A percentile compares a stretch with the other conserved stretches of the same genome.
Evolutionary conservation across 441 rosid species (phyloP).

Genomic region (Syzygium malaccense): DNA sequence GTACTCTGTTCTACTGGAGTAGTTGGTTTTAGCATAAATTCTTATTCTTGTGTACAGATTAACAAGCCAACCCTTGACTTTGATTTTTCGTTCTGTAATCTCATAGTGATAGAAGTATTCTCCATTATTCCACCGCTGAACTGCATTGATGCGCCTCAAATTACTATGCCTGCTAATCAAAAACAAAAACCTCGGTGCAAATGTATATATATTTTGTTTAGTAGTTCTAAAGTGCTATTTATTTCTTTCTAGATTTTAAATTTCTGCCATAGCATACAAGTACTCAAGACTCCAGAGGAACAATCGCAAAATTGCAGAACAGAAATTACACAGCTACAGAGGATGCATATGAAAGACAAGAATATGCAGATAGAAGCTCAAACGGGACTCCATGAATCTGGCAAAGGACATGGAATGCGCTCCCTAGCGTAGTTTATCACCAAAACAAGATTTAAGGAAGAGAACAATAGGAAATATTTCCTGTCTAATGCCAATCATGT

Average conservation of each 20-base stretch:
- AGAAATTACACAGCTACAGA: background rate
- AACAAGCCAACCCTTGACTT: background rate
- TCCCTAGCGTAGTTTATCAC: background rate
- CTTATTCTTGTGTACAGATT: background rate
- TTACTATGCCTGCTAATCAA: background rate
- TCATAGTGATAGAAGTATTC: background rate
- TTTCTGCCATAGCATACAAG: background rate
- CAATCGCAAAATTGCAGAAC: background rate
- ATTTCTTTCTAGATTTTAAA: background rate
- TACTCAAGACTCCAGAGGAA: background rate
- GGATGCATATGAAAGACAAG: background rate
- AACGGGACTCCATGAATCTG: background rate
- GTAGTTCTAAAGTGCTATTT: background rate
- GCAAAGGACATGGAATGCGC: background rate
- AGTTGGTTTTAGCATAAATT: background rate
- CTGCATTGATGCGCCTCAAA: background rate
- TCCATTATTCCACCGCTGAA: background rate
- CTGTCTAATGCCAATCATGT: background rate
- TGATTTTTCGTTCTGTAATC: background rate
- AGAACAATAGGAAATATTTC: background rate
- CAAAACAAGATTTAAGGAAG: constrained; percentile 34
- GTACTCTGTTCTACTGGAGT: background rate
- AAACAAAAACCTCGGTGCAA: background rate
- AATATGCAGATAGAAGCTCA: background rate
- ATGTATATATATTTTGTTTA: background rate